Base-by-base conservation (phyloP, 164 flowering plant species). In the Akebia trifoliata region DNA sequence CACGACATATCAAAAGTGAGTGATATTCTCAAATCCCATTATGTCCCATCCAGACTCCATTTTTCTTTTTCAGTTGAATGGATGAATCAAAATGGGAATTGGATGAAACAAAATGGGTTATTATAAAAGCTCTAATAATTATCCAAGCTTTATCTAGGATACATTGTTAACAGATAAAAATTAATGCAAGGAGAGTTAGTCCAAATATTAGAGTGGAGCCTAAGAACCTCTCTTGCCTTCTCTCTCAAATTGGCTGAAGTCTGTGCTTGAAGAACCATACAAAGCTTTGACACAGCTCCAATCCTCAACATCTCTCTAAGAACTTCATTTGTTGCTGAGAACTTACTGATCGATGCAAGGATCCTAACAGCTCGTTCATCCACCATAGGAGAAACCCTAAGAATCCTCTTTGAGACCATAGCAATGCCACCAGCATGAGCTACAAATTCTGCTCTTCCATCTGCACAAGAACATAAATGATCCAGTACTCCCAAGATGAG, bases 261-360 rank as follows among this genome's bases (percentile, higher is more conserved):
- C 0, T 72, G 76, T 36, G 54, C 53, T 59, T 81, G 84, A 34
- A 84, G 63, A 57, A 80, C 65, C 72, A 62, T 56, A 39, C 75
- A 78, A 17, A 84, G 83, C 75, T 73, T 84, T n/a, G 69, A 15
- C 39, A 78, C 80, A 2, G 78, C 76, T 10, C 81, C 79, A 25
- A 78, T 76, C 22, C 52, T 62, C 60, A 77, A 31, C 87, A 84
- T 84, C 64, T 84, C 90, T 8, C 66, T 64, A 37, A 72, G 22
- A 17, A 84, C 81, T 30, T 29, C 55, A 4, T 25, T 15, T 0
- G 66, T 68, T n/a, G 69, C 77, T 0, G 80, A 72, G 30, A 44
- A 77, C 52, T 64, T 78, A 3, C 72, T 50, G 1, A 82, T 54
- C 54, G 60, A 17, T 0, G 65, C 51, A 1, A 85, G 58, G 0